A percentile compares a stretch with the other conserved stretches of the same genome.
phyloP scores from a whole-genome alignment of 441 rosid species.

The Iberis amara region DNA sequence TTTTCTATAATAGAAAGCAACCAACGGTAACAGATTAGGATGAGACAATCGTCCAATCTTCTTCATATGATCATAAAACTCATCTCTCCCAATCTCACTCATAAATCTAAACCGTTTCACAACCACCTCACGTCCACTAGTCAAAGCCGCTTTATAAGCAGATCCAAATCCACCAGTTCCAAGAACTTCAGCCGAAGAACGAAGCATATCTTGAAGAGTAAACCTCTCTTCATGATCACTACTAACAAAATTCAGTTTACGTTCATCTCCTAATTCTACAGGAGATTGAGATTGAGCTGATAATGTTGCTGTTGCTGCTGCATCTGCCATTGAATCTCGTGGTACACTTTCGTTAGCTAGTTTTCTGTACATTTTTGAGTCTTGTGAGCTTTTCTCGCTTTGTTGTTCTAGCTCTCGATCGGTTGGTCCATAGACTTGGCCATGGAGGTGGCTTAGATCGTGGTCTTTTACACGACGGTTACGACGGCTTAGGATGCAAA shows the following conservation, averaged over 20 bases:
- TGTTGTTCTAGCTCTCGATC: too few relatives aligned
- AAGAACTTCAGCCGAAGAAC: conserved; percentile 71
- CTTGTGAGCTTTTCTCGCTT: conserved; percentile 24
- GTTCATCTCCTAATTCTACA: conserved; percentile 32
- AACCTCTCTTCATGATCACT: conserved; percentile 52
- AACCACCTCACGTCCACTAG: conserved; percentile 51
- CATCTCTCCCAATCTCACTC: conserved; percentile 50
- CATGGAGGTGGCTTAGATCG: background rate
- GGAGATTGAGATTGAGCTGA: too few relatives aligned
- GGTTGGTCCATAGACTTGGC: conserved; percentile 18
- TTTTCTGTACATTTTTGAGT: conserved; percentile 29
- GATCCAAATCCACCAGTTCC: conserved; percentile 75
- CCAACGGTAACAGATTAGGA: conserved; percentile 58
- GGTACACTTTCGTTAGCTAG: conserved; percentile 20
- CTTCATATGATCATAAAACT: conserved; percentile 61
- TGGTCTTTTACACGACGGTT: background rate
- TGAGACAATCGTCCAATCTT: conserved; percentile 64
- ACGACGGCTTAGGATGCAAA: conserved; percentile 26
- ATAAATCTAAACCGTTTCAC: conserved; percentile 76
- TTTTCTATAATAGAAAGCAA: conserved; percentile 63
- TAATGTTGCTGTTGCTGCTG: too few relatives aligned
- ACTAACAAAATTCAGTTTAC: conserved; percentile 47
- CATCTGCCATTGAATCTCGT: conserved; percentile 7
- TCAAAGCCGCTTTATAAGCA: conserved; percentile 61
- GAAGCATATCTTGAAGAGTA: conserved; percentile 63